phyloP scores from a whole-genome alignment of 768 basidiomycete species.

The Daedaleopsis nitida region DNA sequence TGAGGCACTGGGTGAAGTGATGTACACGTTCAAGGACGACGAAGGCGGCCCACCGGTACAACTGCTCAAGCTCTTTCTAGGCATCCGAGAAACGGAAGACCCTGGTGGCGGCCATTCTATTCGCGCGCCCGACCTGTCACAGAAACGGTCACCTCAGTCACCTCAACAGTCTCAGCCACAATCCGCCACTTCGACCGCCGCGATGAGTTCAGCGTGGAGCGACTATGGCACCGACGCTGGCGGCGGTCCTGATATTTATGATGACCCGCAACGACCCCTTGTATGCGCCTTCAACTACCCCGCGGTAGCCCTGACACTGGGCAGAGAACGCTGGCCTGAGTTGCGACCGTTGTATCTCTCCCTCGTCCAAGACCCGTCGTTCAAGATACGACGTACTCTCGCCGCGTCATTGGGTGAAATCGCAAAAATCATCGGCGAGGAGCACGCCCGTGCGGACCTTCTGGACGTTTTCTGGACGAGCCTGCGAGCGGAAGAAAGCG shows the following conservation, averaged over 20 bases:
- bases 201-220: constrained; percentile 18
- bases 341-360: constrained; percentile 68
- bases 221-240: constrained; percentile 18
- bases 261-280: constrained; percentile 71
- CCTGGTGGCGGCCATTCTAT: constrained; percentile 25
- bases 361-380: constrained; percentile 59
- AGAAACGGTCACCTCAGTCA: neutral
- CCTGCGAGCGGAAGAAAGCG: constrained; percentile 59
- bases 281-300: constrained; percentile 92
- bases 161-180: neutral
- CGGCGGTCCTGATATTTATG: constrained; percentile 34
- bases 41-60: constrained; percentile 71
- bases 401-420: constrained; percentile 90
- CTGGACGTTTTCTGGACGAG: constrained; percentile 70
- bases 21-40: constrained; percentile 75
- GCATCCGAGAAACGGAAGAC: constrained; percentile 45
- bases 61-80: constrained; percentile 78
- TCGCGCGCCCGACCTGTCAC: neutral
- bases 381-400: constrained; percentile 74
- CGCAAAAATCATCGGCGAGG: constrained; percentile 79
- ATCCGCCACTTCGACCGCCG: constrained; percentile 7
- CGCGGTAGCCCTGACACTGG: constrained; percentile 84
- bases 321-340: constrained; percentile 70
- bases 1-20: constrained; percentile 87
- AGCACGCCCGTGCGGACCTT: constrained; percentile 67